Percentiles rank a stretch among this genome's conserved stretches.
Evolutionary conservation across 1,284 basidiomycete genomes (phyloP).

Genomic region (Ceratobasidium sp.): DNA sequence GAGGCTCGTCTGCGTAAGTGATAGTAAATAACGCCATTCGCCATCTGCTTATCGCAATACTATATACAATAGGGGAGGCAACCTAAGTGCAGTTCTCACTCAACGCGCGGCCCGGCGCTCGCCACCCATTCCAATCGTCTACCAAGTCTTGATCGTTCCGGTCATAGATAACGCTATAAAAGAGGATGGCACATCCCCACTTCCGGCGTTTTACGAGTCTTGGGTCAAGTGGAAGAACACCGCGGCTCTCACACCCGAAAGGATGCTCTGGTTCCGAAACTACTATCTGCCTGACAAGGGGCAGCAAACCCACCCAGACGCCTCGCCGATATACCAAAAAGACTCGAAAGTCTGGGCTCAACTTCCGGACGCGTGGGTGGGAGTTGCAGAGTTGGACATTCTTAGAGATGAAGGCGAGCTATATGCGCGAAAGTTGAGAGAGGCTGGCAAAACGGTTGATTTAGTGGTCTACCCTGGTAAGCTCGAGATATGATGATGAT

Average conservation of each 20-base stretch:
- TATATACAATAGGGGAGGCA: constrained; percentile 64
- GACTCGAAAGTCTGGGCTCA: constrained; percentile 57
- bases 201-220: constrained; percentile 50
- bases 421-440: constrained; percentile 67
- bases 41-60: not conserved
- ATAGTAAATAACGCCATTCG: too few species aligned
- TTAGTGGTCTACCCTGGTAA: constrained; percentile 57
- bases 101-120: constrained; percentile 63
- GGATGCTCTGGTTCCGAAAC: constrained; percentile 75
- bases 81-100: constrained; percentile 70
- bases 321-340: constrained; percentile 72
- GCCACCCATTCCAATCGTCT: constrained; percentile 63
- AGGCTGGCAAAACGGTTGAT: constrained; percentile 63
- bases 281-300: constrained; percentile 69
- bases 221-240: constrained; percentile 68
- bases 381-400: constrained; percentile 70
- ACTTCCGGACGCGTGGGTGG: constrained; percentile 68
- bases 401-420: constrained; percentile 69
- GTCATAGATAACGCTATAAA: constrained; percentile 70
- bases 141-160: constrained; percentile 75
- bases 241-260: constrained; percentile 64
- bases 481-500: not conserved
- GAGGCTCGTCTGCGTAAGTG: constrained; percentile 71
- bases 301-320: constrained; percentile 70
- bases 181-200: constrained; percentile 13